A percentile compares a stretch with the other conserved stretches of the same genome.
Conservation (phyloP, 2,329 filamentous ascomycete species). For the Claviceps sp. region DNA sequence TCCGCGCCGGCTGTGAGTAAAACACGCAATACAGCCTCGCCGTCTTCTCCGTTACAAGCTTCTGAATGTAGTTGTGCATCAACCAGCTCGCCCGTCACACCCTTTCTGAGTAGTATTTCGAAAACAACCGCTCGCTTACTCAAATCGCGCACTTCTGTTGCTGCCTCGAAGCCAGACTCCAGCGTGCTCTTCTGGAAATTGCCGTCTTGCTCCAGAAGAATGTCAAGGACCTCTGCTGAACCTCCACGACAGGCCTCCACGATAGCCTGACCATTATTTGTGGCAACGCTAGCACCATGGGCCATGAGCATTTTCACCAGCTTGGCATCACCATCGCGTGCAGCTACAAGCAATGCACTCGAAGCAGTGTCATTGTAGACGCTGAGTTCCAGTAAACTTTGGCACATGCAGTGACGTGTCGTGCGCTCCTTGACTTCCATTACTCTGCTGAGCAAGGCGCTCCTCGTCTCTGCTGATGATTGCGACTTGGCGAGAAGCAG, state of each 20-base stretch:
- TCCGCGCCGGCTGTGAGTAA: conserved; percentile 40
- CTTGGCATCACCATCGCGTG: conserved; percentile 37
- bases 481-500: conserved; percentile 26
- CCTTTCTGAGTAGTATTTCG: conserved; percentile 33
- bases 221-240: conserved; percentile 32
- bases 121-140: conserved; percentile 35
- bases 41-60: conserved; percentile 35
- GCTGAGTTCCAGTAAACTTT: conserved; percentile 30
- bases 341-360: conserved; percentile 35
- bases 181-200: conserved; percentile 28
- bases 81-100: conserved; percentile 36
- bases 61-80: conserved; percentile 40
- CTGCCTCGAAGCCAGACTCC: conserved; percentile 39
- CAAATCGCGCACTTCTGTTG: conserved; percentile 37
- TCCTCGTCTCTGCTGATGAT: conserved; percentile 24
- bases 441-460: conserved; percentile 28
- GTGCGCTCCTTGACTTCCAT: conserved; percentile 26
- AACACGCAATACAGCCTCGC: conserved; percentile 33
- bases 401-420: conserved; percentile 29
- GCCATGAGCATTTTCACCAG: conserved; percentile 37
- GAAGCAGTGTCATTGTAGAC: conserved; percentile 32
- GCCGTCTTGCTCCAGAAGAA: conserved; percentile 31
- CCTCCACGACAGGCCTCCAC: conserved; percentile 41
- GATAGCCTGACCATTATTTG: conserved; percentile 38
- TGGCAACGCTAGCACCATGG: conserved; percentile 37